Base-by-base conservation (phyloP, 2,329 filamentous ascomycete genomes). In the Aspergillus sp. region DNA sequence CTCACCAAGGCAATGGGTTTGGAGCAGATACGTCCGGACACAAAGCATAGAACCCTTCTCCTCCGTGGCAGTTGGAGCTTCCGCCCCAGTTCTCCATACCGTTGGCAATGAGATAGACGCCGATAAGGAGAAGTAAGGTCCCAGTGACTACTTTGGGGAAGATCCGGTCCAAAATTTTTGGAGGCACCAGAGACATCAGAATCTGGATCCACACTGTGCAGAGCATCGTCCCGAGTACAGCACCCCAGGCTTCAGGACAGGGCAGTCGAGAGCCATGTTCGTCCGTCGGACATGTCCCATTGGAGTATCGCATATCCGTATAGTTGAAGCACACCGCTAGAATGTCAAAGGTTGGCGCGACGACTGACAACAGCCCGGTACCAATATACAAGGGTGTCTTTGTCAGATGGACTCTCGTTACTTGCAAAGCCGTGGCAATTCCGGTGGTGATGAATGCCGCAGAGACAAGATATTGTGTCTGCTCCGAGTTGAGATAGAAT, bases 71-170 rank as follows among this genome's bases (percentile, higher is more conserved):
- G 40, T 68, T 68, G 6, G 57, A 61, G 10, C 62, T 64, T 16
- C 89, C 89, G 49, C 87, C 87, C 89, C 89, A 93, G 72, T 87
- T 82, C 67, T 86, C 73, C 72, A 93, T 88, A 11, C 87, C 89
- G 32, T 81, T 85, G 59, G 83, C 69, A 61, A 93, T 86, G 50
- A 94, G 77, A 50, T 82, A 82, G 41, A 92, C 82, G 33, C 89
- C 89, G 54, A 94, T 92, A 24, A 88, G 77, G 74, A 81, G 73
- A 63, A 82, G 74, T n/a, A 86, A 81, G 2, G 87, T 89, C 0
- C 88, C 87, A 0, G 87, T 90, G 45, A 90, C 86, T 35, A 94
- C 82, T 4, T 89, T 89, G 7, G 89, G 89, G 66, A 93, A 91
- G 60, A 92, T 81, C 62, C 82, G 83, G 61, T 90, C 82, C 55